Evolutionary conservation across 768 basidiomycete species (phyloP).

Genomic region (Auricularia sp.): DNA sequence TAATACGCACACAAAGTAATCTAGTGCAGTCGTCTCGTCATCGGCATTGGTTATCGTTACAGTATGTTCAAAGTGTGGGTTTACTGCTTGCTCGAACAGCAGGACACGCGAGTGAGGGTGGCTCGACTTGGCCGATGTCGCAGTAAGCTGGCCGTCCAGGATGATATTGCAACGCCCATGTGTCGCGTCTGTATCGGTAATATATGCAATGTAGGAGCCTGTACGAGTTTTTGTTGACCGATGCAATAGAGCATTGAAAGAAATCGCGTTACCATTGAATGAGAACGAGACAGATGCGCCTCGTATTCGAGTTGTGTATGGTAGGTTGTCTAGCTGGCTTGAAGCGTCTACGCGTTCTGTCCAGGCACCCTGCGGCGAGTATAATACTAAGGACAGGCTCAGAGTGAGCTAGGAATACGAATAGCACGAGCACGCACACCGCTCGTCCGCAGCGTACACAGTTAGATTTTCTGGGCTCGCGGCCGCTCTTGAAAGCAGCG

Average conservation of each 20-base stretch:
- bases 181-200: neutral
- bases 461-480: too few relatives aligned
- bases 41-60: neutral
- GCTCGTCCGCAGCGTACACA: too few relatives aligned
- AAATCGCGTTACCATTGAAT: neutral
- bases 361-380: too few relatives aligned
- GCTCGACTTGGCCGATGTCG: neutral
- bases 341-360: neutral
- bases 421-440: too few relatives aligned
- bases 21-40: neutral
- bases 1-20: neutral
- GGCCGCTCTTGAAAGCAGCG: too few relatives aligned
- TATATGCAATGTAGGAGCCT: neutral
- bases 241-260: neutral
- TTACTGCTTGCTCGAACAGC: neutral
- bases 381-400: too few relatives aligned
- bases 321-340: neutral
- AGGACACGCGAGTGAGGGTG: neutral
- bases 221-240: neutral
- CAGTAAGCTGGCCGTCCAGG: neutral
- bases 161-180: neutral
- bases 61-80: neutral
- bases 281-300: neutral
- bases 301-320: neutral
- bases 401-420: too few relatives aligned